phyloP scores from a whole-genome alignment of 495 filamentous ascomycete species.

The Bathelium albidoporum region DNA sequence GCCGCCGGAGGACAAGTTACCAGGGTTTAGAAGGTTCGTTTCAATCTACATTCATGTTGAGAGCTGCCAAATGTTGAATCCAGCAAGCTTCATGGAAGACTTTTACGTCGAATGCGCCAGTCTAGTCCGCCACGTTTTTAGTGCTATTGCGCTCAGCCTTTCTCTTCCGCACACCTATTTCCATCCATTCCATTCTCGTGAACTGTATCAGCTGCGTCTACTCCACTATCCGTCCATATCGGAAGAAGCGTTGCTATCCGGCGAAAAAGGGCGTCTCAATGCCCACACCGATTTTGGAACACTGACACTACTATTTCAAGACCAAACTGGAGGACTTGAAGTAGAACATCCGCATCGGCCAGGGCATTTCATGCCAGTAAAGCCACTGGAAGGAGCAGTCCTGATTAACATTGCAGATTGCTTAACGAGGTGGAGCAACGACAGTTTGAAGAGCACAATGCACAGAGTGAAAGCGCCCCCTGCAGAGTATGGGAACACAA shows the following conservation, averaged over 20 bases:
- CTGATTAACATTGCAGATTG: slow-evolving; percentile 53
- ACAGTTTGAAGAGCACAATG: slow-evolving; percentile 23
- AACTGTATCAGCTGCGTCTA: slow-evolving; percentile 44
- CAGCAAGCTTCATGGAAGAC: slow-evolving; percentile 42
- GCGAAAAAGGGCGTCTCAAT: slow-evolving; percentile 14
- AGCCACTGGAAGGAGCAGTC: slow-evolving; percentile 37
- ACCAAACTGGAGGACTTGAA: slow-evolving; percentile 42
- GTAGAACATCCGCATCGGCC: slow-evolving; percentile 44
- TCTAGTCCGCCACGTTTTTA: slow-evolving; percentile 17
- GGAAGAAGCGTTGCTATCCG: slow-evolving; percentile 13
- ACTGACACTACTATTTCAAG: slow-evolving; percentile 44
- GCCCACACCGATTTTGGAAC: slow-evolving; percentile 41
- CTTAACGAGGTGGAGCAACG: slow-evolving; percentile 52
- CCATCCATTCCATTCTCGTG: slow-evolving; percentile 10
- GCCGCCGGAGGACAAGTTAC: slow-evolving; percentile 47
- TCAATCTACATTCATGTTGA: background rate
- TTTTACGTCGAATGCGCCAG: slow-evolving; percentile 35
- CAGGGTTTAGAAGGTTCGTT: slow-evolving; percentile 40
- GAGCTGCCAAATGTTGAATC: background rate
- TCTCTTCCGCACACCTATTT: slow-evolving; percentile 14
- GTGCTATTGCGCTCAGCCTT: slow-evolving; percentile 16
- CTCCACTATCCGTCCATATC: slow-evolving; percentile 56
- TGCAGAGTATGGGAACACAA: slow-evolving; percentile 16
- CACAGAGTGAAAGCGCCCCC: background rate
- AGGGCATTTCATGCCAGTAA: slow-evolving; percentile 44